Percentiles rank a stretch among this genome's conserved stretches.
Conservation (phyloP, 2,329 filamentous ascomycete species). For the Exserohilum rostratum region DNA sequence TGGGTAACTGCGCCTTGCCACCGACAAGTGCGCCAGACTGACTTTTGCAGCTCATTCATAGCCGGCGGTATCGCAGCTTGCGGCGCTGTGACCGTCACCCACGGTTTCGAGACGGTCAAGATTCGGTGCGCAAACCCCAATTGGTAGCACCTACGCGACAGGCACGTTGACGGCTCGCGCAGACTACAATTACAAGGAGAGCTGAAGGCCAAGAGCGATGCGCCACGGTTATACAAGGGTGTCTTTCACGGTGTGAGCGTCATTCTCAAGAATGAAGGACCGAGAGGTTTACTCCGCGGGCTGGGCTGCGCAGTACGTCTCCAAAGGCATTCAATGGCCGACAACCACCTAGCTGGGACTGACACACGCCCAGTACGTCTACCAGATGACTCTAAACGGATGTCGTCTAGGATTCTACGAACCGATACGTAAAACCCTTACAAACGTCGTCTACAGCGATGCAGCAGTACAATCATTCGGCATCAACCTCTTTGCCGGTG, state of each 20-base stretch:
- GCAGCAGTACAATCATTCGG: conserved; percentile 78
- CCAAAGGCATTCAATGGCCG: not conserved
- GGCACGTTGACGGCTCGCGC: conserved; percentile 28
- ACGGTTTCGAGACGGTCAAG: conserved; percentile 98
- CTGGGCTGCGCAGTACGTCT: conserved; percentile 74
- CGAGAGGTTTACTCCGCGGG: conserved; percentile 84
- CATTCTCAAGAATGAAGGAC: conserved; percentile 88
- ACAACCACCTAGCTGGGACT: conserved; percentile 1
- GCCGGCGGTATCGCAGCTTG: conserved; percentile 96
- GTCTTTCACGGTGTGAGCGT: conserved; percentile 90
- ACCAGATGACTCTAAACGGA: conserved; percentile 95
- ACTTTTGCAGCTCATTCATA: conserved; percentile 75
- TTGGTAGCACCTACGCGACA: not conserved
- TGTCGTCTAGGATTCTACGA: conserved; percentile 98
- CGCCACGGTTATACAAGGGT: conserved; percentile 86
- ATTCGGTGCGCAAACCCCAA: conserved; percentile 70
- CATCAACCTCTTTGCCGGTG: conserved; percentile 93
- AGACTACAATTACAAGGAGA: conserved; percentile 97
- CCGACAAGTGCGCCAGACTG: no score
- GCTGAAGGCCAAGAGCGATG: conserved; percentile 82
- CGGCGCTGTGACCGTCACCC: conserved; percentile 95
- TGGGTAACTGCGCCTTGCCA: no score
- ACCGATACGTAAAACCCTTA: conserved; percentile 77
- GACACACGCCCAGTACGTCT: conserved; percentile 70
- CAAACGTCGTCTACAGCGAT: conserved; percentile 73